Conservation (phyloP, 106 monocot species). For the Triglochin maritima region DNA sequence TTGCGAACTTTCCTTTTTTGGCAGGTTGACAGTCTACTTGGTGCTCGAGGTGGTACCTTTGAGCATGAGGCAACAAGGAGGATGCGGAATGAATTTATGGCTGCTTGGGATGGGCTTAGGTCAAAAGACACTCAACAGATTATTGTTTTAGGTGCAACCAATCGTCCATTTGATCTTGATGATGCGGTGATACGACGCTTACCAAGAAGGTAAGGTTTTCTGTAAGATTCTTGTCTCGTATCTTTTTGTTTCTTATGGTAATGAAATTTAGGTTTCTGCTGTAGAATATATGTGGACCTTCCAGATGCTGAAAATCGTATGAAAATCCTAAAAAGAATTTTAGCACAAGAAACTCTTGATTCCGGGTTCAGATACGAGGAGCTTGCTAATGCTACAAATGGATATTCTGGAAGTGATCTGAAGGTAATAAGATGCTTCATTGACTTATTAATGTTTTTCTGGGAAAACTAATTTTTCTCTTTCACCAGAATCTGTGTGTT, state of each 20-base stretch:
- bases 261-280: not conserved
- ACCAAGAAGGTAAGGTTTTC: slow-evolving; percentile 67
- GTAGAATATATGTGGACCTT: slow-evolving; percentile 91
- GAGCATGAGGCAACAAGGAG: slow-evolving; percentile 96
- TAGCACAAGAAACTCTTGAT: slow-evolving; percentile 69
- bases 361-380: slow-evolving; percentile 52
- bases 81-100: slow-evolving; percentile 98
- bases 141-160: slow-evolving; percentile 86
- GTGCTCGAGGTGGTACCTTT: slow-evolving; percentile 84
- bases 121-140: slow-evolving; percentile 92
- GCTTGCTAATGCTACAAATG: slow-evolving; percentile 92
- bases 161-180: slow-evolving; percentile 98
- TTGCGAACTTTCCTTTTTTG: not conserved
- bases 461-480: not conserved
- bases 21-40: slow-evolving; percentile 91
- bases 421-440: slow-evolving; percentile 34
- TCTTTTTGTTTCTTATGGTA: not conserved
- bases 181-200: slow-evolving; percentile 97
- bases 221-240: not conserved
- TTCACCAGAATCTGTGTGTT: slow-evolving; percentile 80
- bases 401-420: slow-evolving; percentile 97
- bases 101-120: slow-evolving; percentile 96
- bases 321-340: slow-evolving; percentile 73
- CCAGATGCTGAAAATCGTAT: slow-evolving; percentile 71
- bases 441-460: not conserved